Base-by-base conservation (phyloP, 352 stramenopile genomes). In the Phytophthora pini region DNA sequence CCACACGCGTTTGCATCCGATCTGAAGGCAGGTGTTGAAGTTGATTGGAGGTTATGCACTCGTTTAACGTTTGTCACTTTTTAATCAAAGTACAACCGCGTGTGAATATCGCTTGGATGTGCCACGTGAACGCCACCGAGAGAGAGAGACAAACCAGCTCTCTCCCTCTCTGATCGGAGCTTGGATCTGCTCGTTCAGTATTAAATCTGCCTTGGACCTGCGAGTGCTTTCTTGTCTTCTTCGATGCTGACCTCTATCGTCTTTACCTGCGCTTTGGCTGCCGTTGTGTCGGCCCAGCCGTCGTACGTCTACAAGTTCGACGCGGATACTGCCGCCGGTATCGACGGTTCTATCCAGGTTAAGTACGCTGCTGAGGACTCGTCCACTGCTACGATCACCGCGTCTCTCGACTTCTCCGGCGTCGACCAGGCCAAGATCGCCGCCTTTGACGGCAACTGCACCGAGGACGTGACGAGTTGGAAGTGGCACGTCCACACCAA, bases 401-500 rank as follows among this genome's bases (percentile, higher is more conserved):
- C 67, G 5, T 49, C 67, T 7, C 65, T 88, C 39, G 74, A 86
- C 50, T 88, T 88, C 49, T 74, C 61, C 4, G 45, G 49, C 7
- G 55, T 84, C 12, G 34, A 76, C 45, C 61, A 72, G 40, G 27
- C 20, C 1, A 46, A 68, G 1, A 58, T 84, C 36, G 44, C 41
- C 17, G 54, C 69, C 1, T 65, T 74, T 20, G 79, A 86, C 38
- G 61, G 41, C 36, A 75, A 80, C 44, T 87, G 77, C 68, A 77
- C 70, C 2, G 51, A 43, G n/a, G 46, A 63, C 29, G 71, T 86
- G 3, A 80, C 61, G 47, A 56, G 50, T 34, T 88, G 68, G 55
- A 84, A 87, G 62, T 88, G 77, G 75, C 79, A 88, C 64, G 80
- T 88, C 41, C 77, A 87, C 61, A 77, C 71, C 34, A 76, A 74